Conservation (phyloP, 2,329 filamentous ascomycete genomes). For the Botrytis hyacinthi region DNA sequence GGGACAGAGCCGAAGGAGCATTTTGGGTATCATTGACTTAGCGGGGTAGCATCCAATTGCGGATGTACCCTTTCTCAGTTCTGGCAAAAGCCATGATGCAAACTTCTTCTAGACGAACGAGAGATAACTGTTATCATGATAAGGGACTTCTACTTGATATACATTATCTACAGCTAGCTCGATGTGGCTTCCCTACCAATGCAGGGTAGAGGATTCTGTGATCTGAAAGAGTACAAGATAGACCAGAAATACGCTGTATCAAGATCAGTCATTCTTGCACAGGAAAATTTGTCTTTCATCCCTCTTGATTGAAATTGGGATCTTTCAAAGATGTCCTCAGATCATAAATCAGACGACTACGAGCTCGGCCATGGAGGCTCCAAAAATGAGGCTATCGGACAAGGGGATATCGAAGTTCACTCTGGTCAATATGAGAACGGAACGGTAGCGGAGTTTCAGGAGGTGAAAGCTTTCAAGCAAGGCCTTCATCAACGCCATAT, state of each 20-base stretch:
- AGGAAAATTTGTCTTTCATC: too few relatives aligned
- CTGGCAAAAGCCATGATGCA: background rate
- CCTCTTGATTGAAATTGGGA: background rate
- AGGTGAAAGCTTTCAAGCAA: slow-evolving; percentile 5
- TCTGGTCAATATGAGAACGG: background rate
- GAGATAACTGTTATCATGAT: background rate
- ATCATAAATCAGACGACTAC: slow-evolving; percentile 3
- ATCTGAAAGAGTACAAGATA: background rate
- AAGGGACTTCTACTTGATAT: background rate
- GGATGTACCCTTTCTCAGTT: background rate
- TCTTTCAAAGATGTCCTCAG: background rate
- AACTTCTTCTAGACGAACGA: background rate
- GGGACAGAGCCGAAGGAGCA: background rate
- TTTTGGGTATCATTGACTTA: background rate
- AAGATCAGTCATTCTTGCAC: background rate
- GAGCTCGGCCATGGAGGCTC: slow-evolving; percentile 10
- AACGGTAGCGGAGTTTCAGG: background rate
- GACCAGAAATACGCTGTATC: background rate
- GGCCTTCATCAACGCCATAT: slow-evolving; percentile 40
- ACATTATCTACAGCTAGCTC: background rate
- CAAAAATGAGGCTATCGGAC: slow-evolving; percentile 1
- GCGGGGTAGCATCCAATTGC: background rate
- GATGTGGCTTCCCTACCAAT: background rate
- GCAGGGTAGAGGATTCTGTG: background rate
- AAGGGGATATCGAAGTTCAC: background rate